A percentile compares a stretch with the other conserved stretches of the same genome.
Evolutionary conservation across 78 protist species (phyloP).

Genomic region (Dictyostelium capitatum): DNA sequence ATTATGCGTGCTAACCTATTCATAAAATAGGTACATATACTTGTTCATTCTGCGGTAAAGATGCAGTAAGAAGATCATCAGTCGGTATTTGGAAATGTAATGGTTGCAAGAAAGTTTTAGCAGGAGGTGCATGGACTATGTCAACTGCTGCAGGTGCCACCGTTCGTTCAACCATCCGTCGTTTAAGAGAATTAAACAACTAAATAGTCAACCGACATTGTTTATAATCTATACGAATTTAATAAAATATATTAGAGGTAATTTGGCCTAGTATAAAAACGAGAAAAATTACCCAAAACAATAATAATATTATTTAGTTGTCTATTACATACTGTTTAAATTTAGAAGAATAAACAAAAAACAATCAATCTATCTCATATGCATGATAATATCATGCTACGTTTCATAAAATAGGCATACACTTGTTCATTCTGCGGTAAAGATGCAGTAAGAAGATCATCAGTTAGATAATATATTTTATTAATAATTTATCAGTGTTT

Average conservation of each 20-base stretch:
- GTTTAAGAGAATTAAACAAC: slow-evolving; percentile 95
- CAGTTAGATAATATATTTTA: too few relatives aligned
- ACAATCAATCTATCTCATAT: too few relatives aligned
- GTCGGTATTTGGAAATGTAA: slow-evolving; percentile 99
- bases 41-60: slow-evolving; percentile 83
- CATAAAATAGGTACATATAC: not conserved
- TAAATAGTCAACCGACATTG: slow-evolving; percentile 11
- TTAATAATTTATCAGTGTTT: too few relatives aligned
- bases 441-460: slow-evolving; percentile 93
- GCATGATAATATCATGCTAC: too few relatives aligned
- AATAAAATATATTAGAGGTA: too few relatives aligned
- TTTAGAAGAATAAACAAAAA: too few relatives aligned
- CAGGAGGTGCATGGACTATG: slow-evolving; percentile 98
- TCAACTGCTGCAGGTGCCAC: slow-evolving; percentile 96
- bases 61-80: slow-evolving; percentile 92
- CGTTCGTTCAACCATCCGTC: slow-evolving; percentile 96
- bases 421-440: slow-evolving; percentile 81
- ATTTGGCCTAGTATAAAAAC: too few relatives aligned
- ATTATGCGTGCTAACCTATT: too few relatives aligned
- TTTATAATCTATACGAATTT: too few relatives aligned
- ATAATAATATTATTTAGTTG: too few relatives aligned
- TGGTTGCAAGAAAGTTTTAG: slow-evolving; percentile 92
- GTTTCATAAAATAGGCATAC: not conserved
- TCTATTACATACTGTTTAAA: too few relatives aligned
- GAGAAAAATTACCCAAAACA: too few relatives aligned